Evolutionary conservation across 257 asterid genomes (phyloP), one percentile per base, ranked within the genome.

Genomic region (Solanum phureja): DNA sequence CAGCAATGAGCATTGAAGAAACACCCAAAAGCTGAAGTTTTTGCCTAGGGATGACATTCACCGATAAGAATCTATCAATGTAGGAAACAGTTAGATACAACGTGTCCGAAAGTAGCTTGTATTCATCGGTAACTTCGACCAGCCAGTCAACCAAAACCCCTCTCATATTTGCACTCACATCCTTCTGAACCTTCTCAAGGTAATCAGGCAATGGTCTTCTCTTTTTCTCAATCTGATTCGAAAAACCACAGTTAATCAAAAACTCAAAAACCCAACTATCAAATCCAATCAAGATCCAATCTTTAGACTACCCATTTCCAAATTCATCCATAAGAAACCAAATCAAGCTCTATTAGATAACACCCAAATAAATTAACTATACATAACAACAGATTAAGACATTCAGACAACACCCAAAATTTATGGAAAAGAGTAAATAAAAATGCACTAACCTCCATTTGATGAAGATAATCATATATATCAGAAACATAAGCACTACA

Each of bases 1-100:
- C 94, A 89, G 99, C 98, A 88, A 97, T 93, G 18, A 96, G 98
- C 99, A 97, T 97, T 11, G 99, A 95, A 18, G 99, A 93, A 90
- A 97, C 98, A 27, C 99, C 99, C 52, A 97, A 94, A 79, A 97
- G 98, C 94, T 97, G 99, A 75, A 97, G 99, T 33, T 44, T 90
- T 90, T 94, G 94, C 75, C 98, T 84, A 49, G 71, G 89, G n/a
- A 95, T 86, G 37, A 60, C 91, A 76, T 87, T 94, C 87, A 42
- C 73, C 0, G 99, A 95, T 71, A 95, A 90, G 93, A 90, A 95
- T 88, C 96, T 91, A 76, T 97, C 99, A 0, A 97, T 88, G 90
- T 95, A 95, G 18, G 94, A 87, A 88, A 95, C 95, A 1, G 98
- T 62, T n/a, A 93, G 89, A 40, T 94, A 93, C 46, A 97, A 88